Evolutionary conservation across 2,329 filamentous ascomycete genomes (phyloP), one percentile per base, ranked within the genome.

Genomic region (Fusarium odoratissimum): DNA sequence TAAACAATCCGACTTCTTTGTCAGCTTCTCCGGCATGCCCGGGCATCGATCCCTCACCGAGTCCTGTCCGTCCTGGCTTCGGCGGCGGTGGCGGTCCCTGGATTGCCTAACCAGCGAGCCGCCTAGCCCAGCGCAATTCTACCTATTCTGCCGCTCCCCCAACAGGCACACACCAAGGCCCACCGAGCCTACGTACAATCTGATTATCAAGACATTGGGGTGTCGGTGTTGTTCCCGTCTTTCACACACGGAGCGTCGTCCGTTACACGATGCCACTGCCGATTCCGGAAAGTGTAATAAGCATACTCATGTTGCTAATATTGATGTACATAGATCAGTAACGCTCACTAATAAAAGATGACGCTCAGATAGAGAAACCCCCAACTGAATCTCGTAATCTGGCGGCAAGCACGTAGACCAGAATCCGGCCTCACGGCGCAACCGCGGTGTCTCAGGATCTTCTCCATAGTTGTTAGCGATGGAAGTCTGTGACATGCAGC

Each of bases 21-120:
- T 75, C 63, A 74, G 69, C 65, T 64, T 52, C 49, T 63, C 72
- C 76, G 76, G 73, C 62, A 70, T 37, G 69, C 31, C 71, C 76
- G 76, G 69, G 64, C 69, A 60, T 75, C 54, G 51, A 77, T 67
- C 51, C 51, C 58, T 76, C 74, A 77, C 73, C 76, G 69, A 77
- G 73, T 75, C 37, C 65, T 68, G 38, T 25, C 63, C 16, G 40
- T 33, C 58, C 68, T 69, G 69, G 58, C 61, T 55, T 74, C 75
- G 64, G 75, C 69, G 30, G 68, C 37, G 62, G 73, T 75, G 65
- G 74, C 72, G 64, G 70, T 72, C 62, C 60, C 71, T 65, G 60
- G 67, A 48, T 30, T 59, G 45, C 45, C 54, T 60, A 51, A 38
- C 41, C 48, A 42, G 54, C 38, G 28, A 51, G 56, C 38, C 19